Evolutionary conservation across 345 rosid species (phyloP), one percentile per base, ranked within the genome.

Genomic region (Dimocarpus longan): DNA sequence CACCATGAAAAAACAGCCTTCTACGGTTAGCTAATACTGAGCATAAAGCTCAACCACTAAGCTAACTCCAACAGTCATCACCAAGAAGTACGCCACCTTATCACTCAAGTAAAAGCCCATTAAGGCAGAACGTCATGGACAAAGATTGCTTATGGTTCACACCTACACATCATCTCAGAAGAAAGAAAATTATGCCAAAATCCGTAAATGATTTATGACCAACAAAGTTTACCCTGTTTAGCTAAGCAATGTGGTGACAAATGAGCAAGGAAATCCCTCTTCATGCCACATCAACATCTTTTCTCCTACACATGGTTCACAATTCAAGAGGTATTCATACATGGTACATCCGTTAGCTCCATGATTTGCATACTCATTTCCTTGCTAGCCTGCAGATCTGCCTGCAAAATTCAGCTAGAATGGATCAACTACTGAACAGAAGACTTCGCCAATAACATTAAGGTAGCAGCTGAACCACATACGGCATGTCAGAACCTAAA

Each of bases 381-480:
- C 46, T 69, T 48, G 63, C 10, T 65, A 60, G 22, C 65, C 44
- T 78, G 76, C 70, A 85, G 80, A n/a, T 82, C 66, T n/a, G 64
- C 85, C 88, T 85, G 78, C 71, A 66, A 72, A 72, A 77, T 73
- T 54, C 66, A 72, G 67, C 57, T 2, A 28, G 37, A 75, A 50
- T 22, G 13, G 70, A 50, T 32, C 9, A 22, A 40, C 11, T 2
- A 32, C 21, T 42, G 44, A 24, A 70, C 16, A 26, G 18, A 12
- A 57, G 18, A 8, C 44, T 19, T 18, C 42, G 24, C n/a, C 18
- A 26, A 44, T 3, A 24, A 65, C 32, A n/a, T 60, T 21, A 60
- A 37, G 44, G 52, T 19, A 42, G 22, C 32, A 26, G 21, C 57
- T 26, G 32, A 71, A 24, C 52, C 69, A 46, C 66, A 28, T 24